phyloP scores from a whole-genome alignment of 2,329 filamentous ascomycete genomes.

The Pseudogymnoascus sp. region DNA sequence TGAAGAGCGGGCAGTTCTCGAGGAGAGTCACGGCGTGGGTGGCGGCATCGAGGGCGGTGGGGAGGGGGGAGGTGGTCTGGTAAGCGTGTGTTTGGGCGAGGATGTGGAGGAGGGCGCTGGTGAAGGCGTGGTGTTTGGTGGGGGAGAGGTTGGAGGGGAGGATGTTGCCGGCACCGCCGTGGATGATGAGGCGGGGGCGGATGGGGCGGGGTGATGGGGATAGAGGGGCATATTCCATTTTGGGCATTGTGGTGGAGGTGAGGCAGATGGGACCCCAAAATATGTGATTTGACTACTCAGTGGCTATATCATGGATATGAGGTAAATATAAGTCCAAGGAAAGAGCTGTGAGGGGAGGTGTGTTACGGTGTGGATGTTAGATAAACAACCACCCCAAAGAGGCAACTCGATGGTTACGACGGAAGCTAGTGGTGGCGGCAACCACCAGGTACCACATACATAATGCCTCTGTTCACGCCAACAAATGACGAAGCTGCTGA shows the following conservation, averaged over 20 bases:
- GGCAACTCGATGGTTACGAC: background rate
- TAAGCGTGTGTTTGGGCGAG: constrained; percentile 39
- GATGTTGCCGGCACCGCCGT: constrained; percentile 66
- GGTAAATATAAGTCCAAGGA: background rate
- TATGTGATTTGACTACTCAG: background rate
- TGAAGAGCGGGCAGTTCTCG: constrained; percentile 76
- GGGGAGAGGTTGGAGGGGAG: constrained; percentile 49
- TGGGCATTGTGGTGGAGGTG: background rate
- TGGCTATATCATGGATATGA: background rate
- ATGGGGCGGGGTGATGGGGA: background rate
- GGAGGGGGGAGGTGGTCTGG: constrained; percentile 31
- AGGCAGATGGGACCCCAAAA: background rate
- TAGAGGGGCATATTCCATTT: background rate
- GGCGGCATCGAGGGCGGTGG: constrained; percentile 58
- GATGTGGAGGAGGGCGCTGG: constrained; percentile 51
- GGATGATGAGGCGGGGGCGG: constrained; percentile 55
- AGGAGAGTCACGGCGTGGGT: constrained; percentile 66
- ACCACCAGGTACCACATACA: background rate
- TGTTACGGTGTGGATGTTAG: background rate
- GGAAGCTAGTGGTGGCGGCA: constrained; percentile 2
- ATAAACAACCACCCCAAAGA: background rate
- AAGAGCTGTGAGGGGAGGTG: background rate
- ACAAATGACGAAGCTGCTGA: background rate
- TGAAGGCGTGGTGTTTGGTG: constrained; percentile 49
- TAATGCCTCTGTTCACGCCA: background rate